Conservation (phyloP, 2,329 filamentous ascomycete genomes). For the Remersonia thermophila region DNA sequence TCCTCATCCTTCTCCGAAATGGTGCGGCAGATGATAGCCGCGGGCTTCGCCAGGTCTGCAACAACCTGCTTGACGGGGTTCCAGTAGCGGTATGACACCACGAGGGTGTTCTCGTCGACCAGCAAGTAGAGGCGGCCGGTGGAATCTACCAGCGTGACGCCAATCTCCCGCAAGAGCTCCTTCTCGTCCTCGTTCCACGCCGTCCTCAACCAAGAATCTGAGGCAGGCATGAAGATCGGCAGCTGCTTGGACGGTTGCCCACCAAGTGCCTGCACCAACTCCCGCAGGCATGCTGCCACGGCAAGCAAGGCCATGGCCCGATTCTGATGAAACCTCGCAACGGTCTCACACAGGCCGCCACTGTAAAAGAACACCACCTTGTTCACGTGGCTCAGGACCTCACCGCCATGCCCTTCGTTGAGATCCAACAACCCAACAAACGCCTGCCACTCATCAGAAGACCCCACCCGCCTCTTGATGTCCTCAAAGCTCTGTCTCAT, state of each 20-base stretch:
- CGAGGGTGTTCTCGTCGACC: constrained; percentile 6
- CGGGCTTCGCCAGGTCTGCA: constrained; percentile 10
- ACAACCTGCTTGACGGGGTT: constrained; percentile 13
- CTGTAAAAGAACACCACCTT: constrained; percentile 11
- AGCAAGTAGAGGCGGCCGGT: constrained; percentile 9
- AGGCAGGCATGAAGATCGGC: constrained; percentile 11
- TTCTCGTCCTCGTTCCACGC: constrained; percentile 6
- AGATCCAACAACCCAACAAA: background rate
- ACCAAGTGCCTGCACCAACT: constrained; percentile 1
- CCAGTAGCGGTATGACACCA: constrained; percentile 11
- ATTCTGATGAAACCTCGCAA: constrained; percentile 5
- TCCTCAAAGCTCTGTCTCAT: background rate
- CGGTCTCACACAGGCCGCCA: constrained; percentile 4
- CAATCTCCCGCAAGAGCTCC: background rate
- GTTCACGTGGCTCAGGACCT: constrained; percentile 4
- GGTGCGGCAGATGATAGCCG: constrained; percentile 7
- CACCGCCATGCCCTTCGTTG: background rate
- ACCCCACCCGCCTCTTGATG: background rate
- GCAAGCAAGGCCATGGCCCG: constrained; percentile 7
- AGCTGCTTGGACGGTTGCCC: background rate
- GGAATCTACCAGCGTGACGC: constrained; percentile 5
- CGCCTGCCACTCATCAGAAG: constrained; percentile 2
- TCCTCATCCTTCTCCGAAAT: constrained; percentile 3
- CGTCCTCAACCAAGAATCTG: background rate
- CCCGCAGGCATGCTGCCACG: constrained; percentile 3